Evolutionary conservation across 78 protist genomes (phyloP), one percentile per base, ranked within the genome.

Genomic region (Dictyostelium citrinum): DNA sequence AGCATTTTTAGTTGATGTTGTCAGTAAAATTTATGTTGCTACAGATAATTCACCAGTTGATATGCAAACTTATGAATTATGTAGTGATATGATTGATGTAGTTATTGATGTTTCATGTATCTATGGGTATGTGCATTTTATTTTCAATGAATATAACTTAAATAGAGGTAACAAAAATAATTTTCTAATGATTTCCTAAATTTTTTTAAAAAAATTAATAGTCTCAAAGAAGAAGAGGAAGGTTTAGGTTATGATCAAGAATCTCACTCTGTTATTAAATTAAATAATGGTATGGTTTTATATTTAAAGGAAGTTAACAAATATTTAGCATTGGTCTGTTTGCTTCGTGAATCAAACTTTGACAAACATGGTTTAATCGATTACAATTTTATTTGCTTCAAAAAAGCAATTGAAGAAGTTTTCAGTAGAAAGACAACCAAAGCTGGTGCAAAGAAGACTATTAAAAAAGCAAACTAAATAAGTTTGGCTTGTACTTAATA

Each of bases 51-150:
- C 97, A 20, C 98, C 98, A 27, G 99, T 98, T 31, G 99, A 98
- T 83, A 97, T 97, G 97, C 97, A 95, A 64, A 77, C 95, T 45
- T 98, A 97, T 79, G 99, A 98, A 85, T 95, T 98, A n/a, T 97
- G 98, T 55, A 83, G 96, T 33, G 99, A 98, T 85, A 97, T 98
- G 99, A 97, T 98, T 35, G 99, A 98, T 81, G 99, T 98, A 29
- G 99, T 98, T 10, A 95, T 98, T 55, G 99, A 98, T 83, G 93
- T 98, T 17, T 91, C 98, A 4, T 97, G 97, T 95, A 98, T 98
- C 45, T 98, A 98, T 96, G 99, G 98, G 84, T 90, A 82, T 45
- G 68, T 90, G 7, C 16, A 31, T 1, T 80, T 29, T 39, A 22
- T 22, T 20, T 2, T n/a, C n/a, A n/a, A n/a, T n/a, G n/a, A n/a